Base-by-base conservation (phyloP, 208 protist genomes). In the Crithidia mellificae region DNA sequence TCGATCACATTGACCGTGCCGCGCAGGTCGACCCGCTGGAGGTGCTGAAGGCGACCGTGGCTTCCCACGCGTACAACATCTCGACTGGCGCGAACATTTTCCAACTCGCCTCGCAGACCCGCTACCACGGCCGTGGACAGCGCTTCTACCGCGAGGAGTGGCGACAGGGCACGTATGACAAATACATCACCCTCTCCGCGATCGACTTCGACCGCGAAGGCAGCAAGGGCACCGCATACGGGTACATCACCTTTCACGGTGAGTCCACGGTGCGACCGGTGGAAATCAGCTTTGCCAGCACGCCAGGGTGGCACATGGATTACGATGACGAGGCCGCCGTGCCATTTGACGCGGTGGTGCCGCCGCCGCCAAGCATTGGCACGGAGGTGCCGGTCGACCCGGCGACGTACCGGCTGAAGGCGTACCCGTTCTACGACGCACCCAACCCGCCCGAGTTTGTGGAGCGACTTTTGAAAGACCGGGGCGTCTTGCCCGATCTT, bases 191-290 rank as follows among this genome's bases (percentile, higher is more conserved):
- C 0, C 83, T 96, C 25, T 80, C 85, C 43, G 78, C 86, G 19
- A 84, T 96, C 49, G 86, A 96, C 43, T 91, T 93, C 68, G 68
- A 83, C 30, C 78, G 88, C 8, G 85, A 93, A 53, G 87, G 86
- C 30, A 88, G 72, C 68, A 82, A 82, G 46, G 91, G 91, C 61
- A 87, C 75, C 25, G 91, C 86, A 34, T 94, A 91, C 63, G 91
- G 91, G 6, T 96, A 96, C 77, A 69, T 96, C 20, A 93, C 91
- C 29, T 96, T 96, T 56, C 91, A 96, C 69, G 91, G 91, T 11
- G 91, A 96, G 70, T 85, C 78, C 6, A 92, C 91, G 6, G 80
- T 80, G 27, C 75, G 85, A 12, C 91, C 91, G 25, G 83, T 96
- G 20, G 64, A 83, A 41, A 94, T 96, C 38, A 74, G 81, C 55